These are phyloP conservation scores for Acorus gramineus DNA, from an alignment of 106 monocot species.

Conservation along the genomic window DNA sequence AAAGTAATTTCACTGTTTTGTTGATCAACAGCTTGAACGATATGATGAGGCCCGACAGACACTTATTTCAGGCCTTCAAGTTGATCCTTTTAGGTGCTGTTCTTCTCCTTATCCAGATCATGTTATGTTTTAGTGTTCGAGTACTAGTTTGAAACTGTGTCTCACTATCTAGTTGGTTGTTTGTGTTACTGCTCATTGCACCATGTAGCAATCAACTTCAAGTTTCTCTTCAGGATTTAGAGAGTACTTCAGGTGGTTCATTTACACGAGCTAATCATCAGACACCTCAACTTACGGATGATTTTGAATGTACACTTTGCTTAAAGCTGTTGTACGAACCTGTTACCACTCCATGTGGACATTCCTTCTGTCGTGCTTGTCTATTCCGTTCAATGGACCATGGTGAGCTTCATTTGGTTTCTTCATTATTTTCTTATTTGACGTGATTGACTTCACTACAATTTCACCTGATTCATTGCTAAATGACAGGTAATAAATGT, in stretches of 20 bases:
- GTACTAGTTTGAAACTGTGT: neutral
- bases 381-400: conserved; percentile 96
- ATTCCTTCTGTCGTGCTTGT: conserved; percentile 92
- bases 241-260: conserved; percentile 33
- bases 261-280: conserved; percentile 24
- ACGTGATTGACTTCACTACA: neutral
- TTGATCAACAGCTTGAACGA: conserved; percentile 52
- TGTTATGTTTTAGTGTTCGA: neutral
- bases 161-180: neutral
- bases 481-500: conserved; percentile 70
- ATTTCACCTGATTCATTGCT: neutral
- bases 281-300: conserved; percentile 62
- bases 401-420: conserved; percentile 35
- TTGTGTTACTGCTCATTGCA: conserved; percentile 2
- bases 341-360: conserved; percentile 96
- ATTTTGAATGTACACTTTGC: conserved; percentile 94
- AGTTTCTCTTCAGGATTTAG: conserved; percentile 39
- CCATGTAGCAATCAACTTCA: conserved; percentile 51
- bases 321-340: conserved; percentile 89
- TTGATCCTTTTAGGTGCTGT: conserved; percentile 79
- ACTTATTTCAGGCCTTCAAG: conserved; percentile 70
- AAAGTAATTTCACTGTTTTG: neutral
- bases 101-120: neutral
- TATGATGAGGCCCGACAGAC: conserved; percentile 80
- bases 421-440: neutral